Evolutionary conservation across 1,284 basidiomycete genomes (phyloP), one percentile per base, ranked within the genome.

Genomic region (Thecaphora thlaspeos): DNA sequence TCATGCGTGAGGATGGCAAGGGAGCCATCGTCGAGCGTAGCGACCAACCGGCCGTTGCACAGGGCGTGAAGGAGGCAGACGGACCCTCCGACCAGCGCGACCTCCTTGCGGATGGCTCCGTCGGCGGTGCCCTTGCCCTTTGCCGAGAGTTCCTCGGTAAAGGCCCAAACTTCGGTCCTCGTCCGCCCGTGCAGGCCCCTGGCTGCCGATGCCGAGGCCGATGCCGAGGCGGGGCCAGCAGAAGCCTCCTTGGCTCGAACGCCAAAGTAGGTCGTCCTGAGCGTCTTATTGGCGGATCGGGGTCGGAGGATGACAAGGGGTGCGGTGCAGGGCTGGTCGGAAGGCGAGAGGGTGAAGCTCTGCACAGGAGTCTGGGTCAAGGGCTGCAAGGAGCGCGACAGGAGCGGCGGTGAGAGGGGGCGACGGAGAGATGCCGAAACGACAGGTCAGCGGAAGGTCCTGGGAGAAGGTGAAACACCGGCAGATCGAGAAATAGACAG

Each of bases 121-220:
- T 61, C 28, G 21, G 46, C 55, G 43, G 41, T 61, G 51, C 56
- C 57, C 42, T 65, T 65, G 46, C 62, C 54, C 46, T 65, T 65
- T 24, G 62, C 42, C 1, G 62, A 61, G 28, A 65, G 54, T 26
- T 65, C 46, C 45, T 65, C 62, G 42, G 56, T 46, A 24, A 46
- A 65, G 5, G 51, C 58, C n/a, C 57, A 54, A 1, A 65, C 46
- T 12, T 61, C 48, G 41, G 52, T 55, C 0, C 43, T 49, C 17
- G 46, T 47, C 1, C 7, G 19, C 15, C 17, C 37, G 8, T 38
- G 32, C n/a, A n/a, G n/a, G n/a, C n/a, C n/a, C n/a, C n/a, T n/a
- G 41, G 12, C 46, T 43, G 14, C 55, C 55, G 40, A 52, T 51
- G 26, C 41, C 26, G 4, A 46, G 52, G 2, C 44, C 37, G 32